These are phyloP conservation scores for Hypoxylon crocopeplum DNA, from an alignment of 495 filamentous ascomycete genomes.

Conservation along the genomic window DNA sequence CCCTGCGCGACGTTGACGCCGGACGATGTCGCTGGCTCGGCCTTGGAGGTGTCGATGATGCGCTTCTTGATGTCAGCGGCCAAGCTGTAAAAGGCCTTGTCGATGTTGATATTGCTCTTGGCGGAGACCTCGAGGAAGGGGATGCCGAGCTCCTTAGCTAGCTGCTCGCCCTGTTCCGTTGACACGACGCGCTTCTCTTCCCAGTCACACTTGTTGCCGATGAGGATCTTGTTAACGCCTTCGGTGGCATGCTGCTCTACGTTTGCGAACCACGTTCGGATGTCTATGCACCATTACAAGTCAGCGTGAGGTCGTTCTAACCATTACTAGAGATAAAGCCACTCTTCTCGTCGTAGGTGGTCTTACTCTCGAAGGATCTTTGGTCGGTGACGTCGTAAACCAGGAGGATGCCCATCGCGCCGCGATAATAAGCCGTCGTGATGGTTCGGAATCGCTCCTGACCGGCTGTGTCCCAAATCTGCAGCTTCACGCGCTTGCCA, in stretches of 20 bases:
- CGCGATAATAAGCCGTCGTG: conserved; percentile 97
- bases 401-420: conserved; percentile 96
- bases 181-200: conserved; percentile 96
- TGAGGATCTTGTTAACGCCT: conserved; percentile 99
- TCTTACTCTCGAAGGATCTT: conserved; percentile 92
- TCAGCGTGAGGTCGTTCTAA: conserved; percentile 19
- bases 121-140: conserved; percentile 98
- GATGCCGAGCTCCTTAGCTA: conserved; percentile 95
- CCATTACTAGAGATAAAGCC: no score
- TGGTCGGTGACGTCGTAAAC: conserved; percentile 99
- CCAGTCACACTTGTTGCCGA: conserved; percentile 99
- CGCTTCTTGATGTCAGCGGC: conserved; percentile 98
- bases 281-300: conserved; percentile 67
- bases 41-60: conserved; percentile 84
- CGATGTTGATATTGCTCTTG: conserved; percentile 99
- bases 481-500: conserved; percentile 96
- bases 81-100: conserved; percentile 96
- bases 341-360: no score
- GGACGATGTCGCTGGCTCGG: conserved; percentile 67
- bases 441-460: conserved; percentile 98
- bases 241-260: conserved; percentile 99
- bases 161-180: conserved; percentile 88
- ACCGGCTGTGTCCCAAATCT: conserved; percentile 99
- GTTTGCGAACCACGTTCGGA: conserved; percentile 98
- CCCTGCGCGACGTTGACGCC: conserved; percentile 74